These are phyloP conservation scores for Fermentozyma sake DNA, from an alignment of 1,139 yeast genomes.

Conservation along the genomic window DNA sequence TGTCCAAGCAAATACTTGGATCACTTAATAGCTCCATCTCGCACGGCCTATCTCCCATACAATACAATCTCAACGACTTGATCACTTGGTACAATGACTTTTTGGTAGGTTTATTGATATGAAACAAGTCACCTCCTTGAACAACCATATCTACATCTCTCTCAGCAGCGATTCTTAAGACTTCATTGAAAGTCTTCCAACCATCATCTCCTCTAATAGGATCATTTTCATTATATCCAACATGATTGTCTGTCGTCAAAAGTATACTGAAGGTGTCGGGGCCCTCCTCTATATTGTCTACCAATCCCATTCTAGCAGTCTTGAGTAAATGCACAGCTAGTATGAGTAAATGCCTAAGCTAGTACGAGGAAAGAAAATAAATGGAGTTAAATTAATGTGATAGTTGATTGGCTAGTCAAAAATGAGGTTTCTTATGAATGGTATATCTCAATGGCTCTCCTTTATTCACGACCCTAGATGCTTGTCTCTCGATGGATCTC, in stretches of 20 bases:
- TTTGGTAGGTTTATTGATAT: conserved; percentile 82
- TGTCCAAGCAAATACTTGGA: conserved; percentile 57
- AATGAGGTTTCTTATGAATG: too few species aligned
- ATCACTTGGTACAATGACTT: conserved; percentile 84
- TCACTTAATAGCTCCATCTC: conserved; percentile 82
- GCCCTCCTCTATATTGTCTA: conserved; percentile 19
- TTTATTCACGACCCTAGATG: too few species aligned
- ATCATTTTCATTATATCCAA: conserved; percentile 87
- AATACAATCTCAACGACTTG: conserved; percentile 61
- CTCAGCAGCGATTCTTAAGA: conserved; percentile 66
- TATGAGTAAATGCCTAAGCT: too few species aligned
- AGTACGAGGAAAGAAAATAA: too few species aligned
- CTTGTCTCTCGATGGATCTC: too few species aligned
- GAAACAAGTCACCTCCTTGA: conserved; percentile 93
- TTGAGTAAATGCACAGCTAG: too few species aligned
- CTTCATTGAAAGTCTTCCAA: conserved; percentile 82
- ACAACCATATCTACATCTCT: conserved; percentile 83
- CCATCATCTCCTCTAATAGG: conserved; percentile 90
- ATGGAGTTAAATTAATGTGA: too few species aligned
- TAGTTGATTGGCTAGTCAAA: too few species aligned
- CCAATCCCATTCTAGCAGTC: too few species aligned
- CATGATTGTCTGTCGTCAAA: conserved; percentile 93
- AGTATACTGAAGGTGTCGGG: conserved; percentile 70
- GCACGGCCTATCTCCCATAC: conserved; percentile 86
- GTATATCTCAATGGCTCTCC: too few species aligned